phyloP scores from a whole-genome alignment of 257 asterid genomes.

The Solanum raphanifolium region DNA sequence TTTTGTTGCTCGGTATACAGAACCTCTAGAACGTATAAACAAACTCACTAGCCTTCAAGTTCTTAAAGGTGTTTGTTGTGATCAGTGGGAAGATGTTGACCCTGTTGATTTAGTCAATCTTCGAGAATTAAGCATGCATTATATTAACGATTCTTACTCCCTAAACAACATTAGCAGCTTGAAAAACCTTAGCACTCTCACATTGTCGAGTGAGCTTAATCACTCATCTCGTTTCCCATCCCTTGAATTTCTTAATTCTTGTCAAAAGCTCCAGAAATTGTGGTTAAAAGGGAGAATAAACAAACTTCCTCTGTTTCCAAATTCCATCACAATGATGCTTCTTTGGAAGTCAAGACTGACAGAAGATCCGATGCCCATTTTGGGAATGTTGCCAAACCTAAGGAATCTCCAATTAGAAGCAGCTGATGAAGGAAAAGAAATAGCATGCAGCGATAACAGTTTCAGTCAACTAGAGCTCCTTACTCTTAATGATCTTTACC shows the following conservation, averaged over 20 bases:
- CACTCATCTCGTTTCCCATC: neutral
- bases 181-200: neutral
- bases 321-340: neutral
- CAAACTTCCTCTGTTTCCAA: neutral
- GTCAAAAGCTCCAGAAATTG: neutral
- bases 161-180: neutral
- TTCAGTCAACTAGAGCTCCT: neutral
- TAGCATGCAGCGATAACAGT: neutral
- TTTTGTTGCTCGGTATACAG: too few relatives aligned
- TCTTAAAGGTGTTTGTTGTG: neutral
- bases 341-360: neutral
- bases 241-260: neutral
- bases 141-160: neutral
- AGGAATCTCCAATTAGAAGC: neutral
- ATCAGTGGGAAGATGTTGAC: neutral
- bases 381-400: neutral
- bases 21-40: too few relatives aligned
- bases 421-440: neutral
- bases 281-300: neutral
- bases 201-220: fast-evolving
- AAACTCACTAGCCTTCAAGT: neutral
- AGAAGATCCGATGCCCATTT: neutral
- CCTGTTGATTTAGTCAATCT: neutral
- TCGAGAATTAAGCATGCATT: neutral
- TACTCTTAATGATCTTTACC: fast-evolving